Evolutionary conservation across 768 basidiomycete species (phyloP), one percentile per base, ranked within the genome.

Genomic region (Austroboletus festivus): DNA sequence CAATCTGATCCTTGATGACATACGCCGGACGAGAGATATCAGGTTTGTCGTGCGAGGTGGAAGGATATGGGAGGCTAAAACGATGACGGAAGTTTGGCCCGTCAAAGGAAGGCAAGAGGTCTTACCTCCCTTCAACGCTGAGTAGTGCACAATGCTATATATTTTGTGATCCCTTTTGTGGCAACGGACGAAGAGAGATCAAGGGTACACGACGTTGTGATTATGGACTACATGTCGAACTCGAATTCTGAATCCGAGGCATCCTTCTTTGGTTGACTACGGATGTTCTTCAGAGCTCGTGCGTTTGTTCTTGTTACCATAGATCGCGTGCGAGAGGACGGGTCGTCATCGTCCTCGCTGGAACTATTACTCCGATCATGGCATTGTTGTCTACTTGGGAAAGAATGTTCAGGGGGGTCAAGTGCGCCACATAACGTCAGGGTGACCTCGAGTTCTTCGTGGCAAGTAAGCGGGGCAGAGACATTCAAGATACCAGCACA

Each of bases 221-320:
- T n/a, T n/a, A n/a, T n/a, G n/a, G n/a, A n/a, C 68, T 78, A 84
- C 70, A 83, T 68, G 58, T 83, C 83, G 61, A 85, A 83, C 59
- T 91, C 89, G 62, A 94, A 87, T 45, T 84, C 82, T 26, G 80
- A 82, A 64, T 92, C 92, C 26, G 86, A 87, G 58, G 86, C 81
- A 37, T 76, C 82, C 52, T 85, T 80, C 51, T 76, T 73, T 26
- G 52, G 59, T 33, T 65, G 58, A 12, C 68, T 71, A 51, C 80
- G 73, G 33, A 87, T 69, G 53, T 85, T 87, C 71, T 79, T 86
- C 21, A 65, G 59, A 3, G 70, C 54, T 24, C 68, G 71, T 7
- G 68, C 69, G 51, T 84, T 86, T 9, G 75, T 77, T n/a, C 74
- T 74, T 1, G 83, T 80, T 4, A 71, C 70, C 20, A 78, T 74